A percentile compares a stretch with the other conserved stretches of the same genome.
Conservation (phyloP, 345 rosid genomes). For the Ceriops decandra region DNA sequence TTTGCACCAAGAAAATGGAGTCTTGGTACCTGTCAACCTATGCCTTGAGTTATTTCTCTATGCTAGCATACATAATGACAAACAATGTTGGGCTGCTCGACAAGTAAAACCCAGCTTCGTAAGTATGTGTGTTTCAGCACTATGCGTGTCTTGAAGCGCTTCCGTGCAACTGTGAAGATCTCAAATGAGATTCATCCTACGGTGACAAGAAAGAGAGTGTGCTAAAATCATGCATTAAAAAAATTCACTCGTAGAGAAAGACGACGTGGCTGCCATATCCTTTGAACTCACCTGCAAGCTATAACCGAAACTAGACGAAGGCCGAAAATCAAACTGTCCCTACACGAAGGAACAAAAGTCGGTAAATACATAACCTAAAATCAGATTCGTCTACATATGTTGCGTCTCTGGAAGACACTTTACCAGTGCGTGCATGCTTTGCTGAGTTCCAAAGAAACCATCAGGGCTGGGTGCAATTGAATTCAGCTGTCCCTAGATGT, state of each 20-base stretch:
- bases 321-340: slow-evolving; percentile 61
- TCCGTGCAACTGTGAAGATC: slow-evolving; percentile 55
- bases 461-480: slow-evolving; percentile 42
- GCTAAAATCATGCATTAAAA: background rate
- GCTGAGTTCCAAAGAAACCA: slow-evolving; percentile 48
- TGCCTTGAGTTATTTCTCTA: background rate
- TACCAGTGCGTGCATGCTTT: slow-evolving; percentile 57
- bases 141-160: slow-evolving; percentile 48
- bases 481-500: slow-evolving; percentile 49
- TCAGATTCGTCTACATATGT: background rate
- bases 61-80: background rate
- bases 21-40: no score
- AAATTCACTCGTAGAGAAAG: background rate
- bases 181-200: slow-evolving; percentile 58
- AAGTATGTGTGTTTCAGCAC: background rate
- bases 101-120: background rate
- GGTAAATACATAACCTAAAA: slow-evolving; percentile 6
- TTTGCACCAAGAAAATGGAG: no score
- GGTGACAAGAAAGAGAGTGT: background rate
- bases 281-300: slow-evolving; percentile 47
- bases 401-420: slow-evolving; percentile 6
- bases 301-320: slow-evolving; percentile 49
- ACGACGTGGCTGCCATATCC: background rate
- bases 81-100: background rate
- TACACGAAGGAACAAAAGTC: slow-evolving; percentile 16